phyloP scores from a whole-genome alignment of 2,329 filamentous ascomycete species.

The Dothideomycetes sp. region DNA sequence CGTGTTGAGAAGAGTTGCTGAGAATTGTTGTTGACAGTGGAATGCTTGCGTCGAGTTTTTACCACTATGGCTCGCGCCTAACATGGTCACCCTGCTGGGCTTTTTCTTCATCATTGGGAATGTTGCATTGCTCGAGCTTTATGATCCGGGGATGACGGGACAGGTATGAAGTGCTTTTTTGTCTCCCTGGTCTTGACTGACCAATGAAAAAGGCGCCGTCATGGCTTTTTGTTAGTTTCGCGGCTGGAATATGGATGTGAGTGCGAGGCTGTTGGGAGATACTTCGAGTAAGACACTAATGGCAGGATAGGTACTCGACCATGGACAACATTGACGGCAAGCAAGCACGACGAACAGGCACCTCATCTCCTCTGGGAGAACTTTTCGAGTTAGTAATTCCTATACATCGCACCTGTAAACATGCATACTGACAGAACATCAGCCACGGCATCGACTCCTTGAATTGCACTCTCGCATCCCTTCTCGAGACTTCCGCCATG shows the following conservation, averaged over 20 bases:
- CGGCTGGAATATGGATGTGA: slow-evolving; percentile 88
- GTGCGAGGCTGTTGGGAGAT: slow-evolving; percentile 8
- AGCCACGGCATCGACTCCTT: slow-evolving; percentile 93
- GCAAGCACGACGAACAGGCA: slow-evolving; percentile 87
- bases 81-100: slow-evolving; percentile 91
- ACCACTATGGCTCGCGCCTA: slow-evolving; percentile 92
- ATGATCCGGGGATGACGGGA: slow-evolving; percentile 81
- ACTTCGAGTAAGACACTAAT: slow-evolving; percentile 4
- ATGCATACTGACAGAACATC: slow-evolving; percentile 1
- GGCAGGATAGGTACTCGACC: slow-evolving; percentile 60
- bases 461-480: slow-evolving; percentile 87
- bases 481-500: slow-evolving; percentile 89
- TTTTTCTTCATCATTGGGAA: slow-evolving; percentile 92
- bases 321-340: slow-evolving; percentile 99
- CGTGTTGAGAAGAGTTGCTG: slow-evolving; percentile 3
- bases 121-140: slow-evolving; percentile 61
- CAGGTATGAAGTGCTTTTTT: slow-evolving; percentile 69
- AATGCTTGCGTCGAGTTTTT: slow-evolving; percentile 88
- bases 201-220: slow-evolving; percentile 79
- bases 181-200: too few relatives aligned
- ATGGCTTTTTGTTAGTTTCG: slow-evolving; percentile 95
- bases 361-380: slow-evolving; percentile 87
- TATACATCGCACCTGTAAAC: slow-evolving; percentile 3
- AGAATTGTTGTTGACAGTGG: slow-evolving; percentile 52
- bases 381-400: slow-evolving; percentile 63